These are phyloP conservation scores for Apiospora phragmitis DNA, from an alignment of 2,329 filamentous ascomycete species.

Conservation along the genomic window DNA sequence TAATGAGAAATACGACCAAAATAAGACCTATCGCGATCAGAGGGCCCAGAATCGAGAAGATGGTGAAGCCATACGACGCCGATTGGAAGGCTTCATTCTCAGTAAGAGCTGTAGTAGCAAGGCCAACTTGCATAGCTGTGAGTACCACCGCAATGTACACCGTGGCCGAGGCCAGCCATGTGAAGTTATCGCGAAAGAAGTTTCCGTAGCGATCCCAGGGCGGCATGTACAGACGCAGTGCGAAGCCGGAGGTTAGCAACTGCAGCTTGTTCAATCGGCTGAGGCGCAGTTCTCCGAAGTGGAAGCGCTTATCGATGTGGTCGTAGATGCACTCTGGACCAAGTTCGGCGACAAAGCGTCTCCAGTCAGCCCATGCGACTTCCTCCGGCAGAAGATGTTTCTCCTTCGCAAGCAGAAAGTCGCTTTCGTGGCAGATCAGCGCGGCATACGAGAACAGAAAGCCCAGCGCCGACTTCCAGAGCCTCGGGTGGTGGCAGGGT, in stretches of 20 bases:
- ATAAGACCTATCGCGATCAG: neutral
- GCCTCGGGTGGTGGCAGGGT: neutral
- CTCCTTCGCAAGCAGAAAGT: neutral
- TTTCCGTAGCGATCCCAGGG: neutral
- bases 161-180: neutral
- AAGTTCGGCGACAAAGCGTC: neutral
- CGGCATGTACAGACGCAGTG: neutral
- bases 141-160: neutral
- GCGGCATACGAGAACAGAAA: neutral
- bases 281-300: neutral
- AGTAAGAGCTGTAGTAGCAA: neutral
- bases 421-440: neutral
- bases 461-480: neutral
- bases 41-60: neutral
- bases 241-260: neutral
- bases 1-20: neutral
- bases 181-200: neutral
- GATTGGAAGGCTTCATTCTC: neutral
- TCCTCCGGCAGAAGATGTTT: neutral
- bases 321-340: neutral
- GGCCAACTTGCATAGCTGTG: neutral
- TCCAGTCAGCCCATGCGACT: neutral
- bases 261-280: neutral
- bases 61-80: neutral
- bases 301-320: neutral